Conservation (phyloP, 305 asterid species). For the Fraxinus platypoda region DNA sequence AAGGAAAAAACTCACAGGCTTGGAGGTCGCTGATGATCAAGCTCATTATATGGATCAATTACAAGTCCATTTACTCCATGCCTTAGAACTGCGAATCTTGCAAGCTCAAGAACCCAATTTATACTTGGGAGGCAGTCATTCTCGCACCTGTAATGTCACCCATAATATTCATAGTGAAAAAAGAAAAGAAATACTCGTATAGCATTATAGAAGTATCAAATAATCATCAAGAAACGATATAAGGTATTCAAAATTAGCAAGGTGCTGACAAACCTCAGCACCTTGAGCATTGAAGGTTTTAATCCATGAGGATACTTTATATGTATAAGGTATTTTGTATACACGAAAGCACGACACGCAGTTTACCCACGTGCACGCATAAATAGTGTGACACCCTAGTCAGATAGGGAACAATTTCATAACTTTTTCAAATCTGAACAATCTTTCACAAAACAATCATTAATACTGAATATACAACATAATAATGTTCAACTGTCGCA, state of each 20-base stretch:
- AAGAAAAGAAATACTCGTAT: neutral
- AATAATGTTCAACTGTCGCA: neutral
- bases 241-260: neutral
- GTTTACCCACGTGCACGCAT: neutral
- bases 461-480: neutral
- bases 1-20: conserved; percentile 56
- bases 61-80: conserved; percentile 91
- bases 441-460: neutral
- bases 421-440: neutral
- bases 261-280: neutral
- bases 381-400: neutral
- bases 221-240: neutral
- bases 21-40: conserved; percentile 88
- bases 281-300: neutral
- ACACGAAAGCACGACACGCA: neutral
- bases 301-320: neutral
- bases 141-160: conserved; percentile 67
- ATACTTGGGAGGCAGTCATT: conserved; percentile 84
- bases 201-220: neutral
- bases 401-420: neutral
- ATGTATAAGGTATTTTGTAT: neutral
- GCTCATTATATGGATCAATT: conserved; percentile 96
- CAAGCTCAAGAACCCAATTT: conserved; percentile 89
- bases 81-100: conserved; percentile 80
- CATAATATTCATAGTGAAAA: conserved; percentile 1